Percentiles rank a stretch among this genome's conserved stretches.
phyloP scores from a whole-genome alignment of 2,329 filamentous ascomycete species.

The Pseudogymnoascus sp. region DNA sequence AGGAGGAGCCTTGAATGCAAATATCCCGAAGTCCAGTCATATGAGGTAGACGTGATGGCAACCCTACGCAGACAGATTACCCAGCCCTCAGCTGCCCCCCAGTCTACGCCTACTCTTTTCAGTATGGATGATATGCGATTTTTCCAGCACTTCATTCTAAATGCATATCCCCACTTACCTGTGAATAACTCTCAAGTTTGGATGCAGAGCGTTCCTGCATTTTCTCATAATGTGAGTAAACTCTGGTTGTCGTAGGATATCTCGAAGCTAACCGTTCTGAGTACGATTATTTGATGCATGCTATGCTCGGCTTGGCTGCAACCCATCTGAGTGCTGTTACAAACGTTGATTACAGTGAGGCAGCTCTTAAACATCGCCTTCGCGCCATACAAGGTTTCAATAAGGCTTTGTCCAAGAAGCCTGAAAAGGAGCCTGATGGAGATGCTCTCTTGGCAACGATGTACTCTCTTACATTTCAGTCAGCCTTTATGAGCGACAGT shows the following conservation, averaged over 20 bases:
- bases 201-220: slow-evolving; percentile 57
- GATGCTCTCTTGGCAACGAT: slow-evolving; percentile 53
- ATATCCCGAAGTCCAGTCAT: slow-evolving; percentile 48
- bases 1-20: slow-evolving; percentile 55
- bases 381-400: slow-evolving; percentile 57
- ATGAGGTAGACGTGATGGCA: slow-evolving; percentile 34
- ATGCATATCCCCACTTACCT: slow-evolving; percentile 55
- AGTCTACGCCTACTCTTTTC: slow-evolving; percentile 47
- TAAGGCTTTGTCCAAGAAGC: slow-evolving; percentile 37
- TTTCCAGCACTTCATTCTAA: slow-evolving; percentile 57
- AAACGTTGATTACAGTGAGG: slow-evolving; percentile 18
- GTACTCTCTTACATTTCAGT: slow-evolving; percentile 51
- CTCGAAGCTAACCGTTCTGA: slow-evolving; percentile 22
- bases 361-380: slow-evolving; percentile 55
- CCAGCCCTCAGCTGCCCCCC: slow-evolving; percentile 11
- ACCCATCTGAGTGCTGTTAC: slow-evolving; percentile 53
- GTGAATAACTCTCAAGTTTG: slow-evolving; percentile 57
- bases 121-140: slow-evolving; percentile 57
- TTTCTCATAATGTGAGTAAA: slow-evolving; percentile 53
- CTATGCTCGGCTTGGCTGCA: slow-evolving; percentile 58
- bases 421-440: slow-evolving; percentile 41
- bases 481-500: slow-evolving; percentile 47
- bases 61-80: slow-evolving; percentile 9
- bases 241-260: not conserved
- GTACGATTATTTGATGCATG: slow-evolving; percentile 63